phyloP scores from a whole-genome alignment of 2,329 filamentous ascomycete genomes.

The Chrysoporthe cubensis region DNA sequence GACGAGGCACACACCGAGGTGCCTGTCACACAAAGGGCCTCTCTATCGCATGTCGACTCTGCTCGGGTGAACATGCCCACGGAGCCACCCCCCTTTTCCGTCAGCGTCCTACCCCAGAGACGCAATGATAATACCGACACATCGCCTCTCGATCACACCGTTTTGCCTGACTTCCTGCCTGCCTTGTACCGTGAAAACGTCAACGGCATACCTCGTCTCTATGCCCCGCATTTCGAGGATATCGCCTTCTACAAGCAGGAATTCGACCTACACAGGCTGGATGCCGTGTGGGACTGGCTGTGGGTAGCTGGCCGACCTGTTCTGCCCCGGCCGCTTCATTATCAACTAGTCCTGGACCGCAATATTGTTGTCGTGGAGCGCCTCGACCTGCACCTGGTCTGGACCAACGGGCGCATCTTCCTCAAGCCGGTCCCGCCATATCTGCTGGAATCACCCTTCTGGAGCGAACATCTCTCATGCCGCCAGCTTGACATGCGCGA shows the following conservation, averaged over 20 bases:
- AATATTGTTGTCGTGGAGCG: slow-evolving; percentile 45
- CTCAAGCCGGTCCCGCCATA: slow-evolving; percentile 42
- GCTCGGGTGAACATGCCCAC: no score
- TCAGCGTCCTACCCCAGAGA: no score
- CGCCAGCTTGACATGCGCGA: slow-evolving; percentile 20
- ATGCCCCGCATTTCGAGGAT: no score
- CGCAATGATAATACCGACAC: no score
- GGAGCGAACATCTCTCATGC: slow-evolving; percentile 29
- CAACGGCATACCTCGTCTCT: no score
- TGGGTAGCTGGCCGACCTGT: not conserved
- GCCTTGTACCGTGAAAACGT: no score
- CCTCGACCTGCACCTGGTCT: slow-evolving; percentile 47
- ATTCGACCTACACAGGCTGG: not conserved
- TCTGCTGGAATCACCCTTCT: slow-evolving; percentile 39
- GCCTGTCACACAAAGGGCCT: no score
- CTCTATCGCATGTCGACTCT: no score
- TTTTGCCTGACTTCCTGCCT: not conserved
- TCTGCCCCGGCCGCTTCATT: slow-evolving; percentile 30
- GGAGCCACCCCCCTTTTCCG: no score
- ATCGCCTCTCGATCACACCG: no score
- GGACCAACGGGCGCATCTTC: slow-evolving; percentile 41
- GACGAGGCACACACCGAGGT: no score
- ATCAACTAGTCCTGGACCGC: slow-evolving; percentile 43
- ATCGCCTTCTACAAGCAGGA: not conserved
- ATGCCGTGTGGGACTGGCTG: not conserved